Base-by-base conservation (phyloP, 441 rosid genomes). In the Populus tomentosa region DNA sequence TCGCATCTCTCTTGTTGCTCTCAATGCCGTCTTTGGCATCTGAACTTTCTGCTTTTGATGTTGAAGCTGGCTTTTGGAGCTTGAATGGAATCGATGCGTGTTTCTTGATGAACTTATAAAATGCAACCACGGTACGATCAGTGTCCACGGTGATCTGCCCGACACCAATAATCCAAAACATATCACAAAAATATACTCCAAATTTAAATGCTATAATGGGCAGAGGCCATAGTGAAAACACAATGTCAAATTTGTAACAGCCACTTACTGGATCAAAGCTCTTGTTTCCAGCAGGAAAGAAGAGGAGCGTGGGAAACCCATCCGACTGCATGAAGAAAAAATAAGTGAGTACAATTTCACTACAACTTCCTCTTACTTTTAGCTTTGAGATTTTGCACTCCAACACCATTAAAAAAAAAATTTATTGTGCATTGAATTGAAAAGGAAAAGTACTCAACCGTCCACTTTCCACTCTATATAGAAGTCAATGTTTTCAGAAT, bases 221-320 rank as follows among this genome's bases (percentile, higher is more conserved):
- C 50, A 42, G 5, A 64, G n/a, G 33, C 21, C 62, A 28, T 2
- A 10, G 5, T 23, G 28, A 46, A 36, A 67, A 26, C 20, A 65
- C 63, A 40, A 11, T 18, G 36, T 53, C 38, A 21, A 13, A 73
- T 28, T 20, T 70, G 65, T n/a, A 6, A 62, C 85, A 30, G 67
- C 73, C 65, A 82, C 94, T 90, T 87, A 96, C 99, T 4, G 98
- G 98, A 73, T 96, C 96, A 69, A 89, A 91, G 82, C 96, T 91
- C 86, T 91, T 96, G 89, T 94, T 96, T 76, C 99, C 97, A 13
- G 98, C 98, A 40, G 99, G 98, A 87, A 89, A 96, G 91, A 96
- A 96, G 71, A 96, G 89, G 79, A 96, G 83, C 23, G 98, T 91
- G 42, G 98, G 98, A 85, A 92, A 96, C 9, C 99, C 98, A 73